A percentile compares a stretch with the other conserved stretches of the same genome.
Evolutionary conservation across 768 basidiomycete species (phyloP).

Genomic region (Panus rudis): DNA sequence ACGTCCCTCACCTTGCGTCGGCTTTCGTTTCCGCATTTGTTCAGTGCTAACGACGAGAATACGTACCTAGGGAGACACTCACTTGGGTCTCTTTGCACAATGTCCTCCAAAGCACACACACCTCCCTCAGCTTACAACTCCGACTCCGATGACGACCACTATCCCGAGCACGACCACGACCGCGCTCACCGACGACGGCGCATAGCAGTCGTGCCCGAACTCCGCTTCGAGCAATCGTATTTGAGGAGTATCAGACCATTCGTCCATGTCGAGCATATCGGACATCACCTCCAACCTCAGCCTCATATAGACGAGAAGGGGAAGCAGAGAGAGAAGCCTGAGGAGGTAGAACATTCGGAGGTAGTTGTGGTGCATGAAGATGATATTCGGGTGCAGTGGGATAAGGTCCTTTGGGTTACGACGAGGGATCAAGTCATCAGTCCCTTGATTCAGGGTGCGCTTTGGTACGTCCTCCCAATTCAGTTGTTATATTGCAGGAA

Average conservation of each 20-base stretch:
- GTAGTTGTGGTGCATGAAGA: slow-evolving; percentile 17
- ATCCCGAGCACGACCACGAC: slow-evolving; percentile 10
- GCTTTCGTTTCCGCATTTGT: too few species aligned
- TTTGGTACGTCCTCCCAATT: slow-evolving; percentile 49
- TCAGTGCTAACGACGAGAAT: too few species aligned
- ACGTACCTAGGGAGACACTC: background rate
- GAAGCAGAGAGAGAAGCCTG: slow-evolving; percentile 23
- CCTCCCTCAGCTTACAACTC: background rate
- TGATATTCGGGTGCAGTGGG: slow-evolving; percentile 40
- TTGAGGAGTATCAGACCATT: slow-evolving; percentile 51
- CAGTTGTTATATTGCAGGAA: too few species aligned
- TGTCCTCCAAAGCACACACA: too few species aligned
- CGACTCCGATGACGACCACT: background rate
- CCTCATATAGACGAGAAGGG: slow-evolving; percentile 20
- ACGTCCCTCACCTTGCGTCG: too few species aligned
- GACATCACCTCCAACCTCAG: background rate
- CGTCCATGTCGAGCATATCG: slow-evolving; percentile 32
- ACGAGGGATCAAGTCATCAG: slow-evolving; percentile 61
- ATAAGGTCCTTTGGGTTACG: slow-evolving; percentile 53
- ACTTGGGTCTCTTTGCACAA: too few species aligned
- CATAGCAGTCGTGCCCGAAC: slow-evolving; percentile 59
- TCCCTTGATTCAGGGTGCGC: slow-evolving; percentile 57
- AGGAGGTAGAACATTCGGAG: slow-evolving; percentile 13
- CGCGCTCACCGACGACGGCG: slow-evolving; percentile 26
- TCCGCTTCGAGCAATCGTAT: slow-evolving; percentile 72